Base-by-base conservation (phyloP, 2,329 filamentous ascomycete genomes). In the Chrysoporthe puriensis region DNA sequence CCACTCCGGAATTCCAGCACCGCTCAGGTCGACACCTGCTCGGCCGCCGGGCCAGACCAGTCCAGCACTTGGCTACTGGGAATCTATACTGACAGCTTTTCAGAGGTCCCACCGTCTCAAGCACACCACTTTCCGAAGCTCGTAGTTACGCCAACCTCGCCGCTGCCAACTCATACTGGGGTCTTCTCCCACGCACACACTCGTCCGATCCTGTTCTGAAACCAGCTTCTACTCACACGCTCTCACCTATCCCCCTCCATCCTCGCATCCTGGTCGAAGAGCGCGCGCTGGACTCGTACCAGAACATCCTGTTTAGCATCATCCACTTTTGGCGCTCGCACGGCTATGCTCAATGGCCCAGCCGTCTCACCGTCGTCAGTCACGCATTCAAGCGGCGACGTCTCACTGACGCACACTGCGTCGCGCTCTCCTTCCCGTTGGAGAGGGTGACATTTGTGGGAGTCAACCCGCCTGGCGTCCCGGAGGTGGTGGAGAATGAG, bases 301-400 rank as follows among this genome's bases (percentile, higher is more conserved):
- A 94, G 75, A 97, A 97, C 75, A 80, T 97, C 5, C 79, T 97
- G 18, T 94, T 94, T 76, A 91, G 90, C 14, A 81, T 97, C 2
- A 73, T 82, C 18, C 75, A 79, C 46, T 88, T 87, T 73, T 82
- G 90, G 70, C 81, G 83, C 3, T 46, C 52, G 9, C 63, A 57
- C 32, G 40, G 34, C 18, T 34, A 40, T 14, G 87, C 85, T 68
- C 79, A 80, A 70, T 93, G 89, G 83, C 90, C 91, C 0, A 62
- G 64, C 1, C 79, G 77, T 5, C 74, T 93, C 18, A 91, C 87
- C 21, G 81, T 93, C 26, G 81, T 93, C 52, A 90, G 88, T 71
- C 90, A 93, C 74, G 86, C 79, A 6, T 94, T 94, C 78, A 94
- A 94, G 77, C 80, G 82, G 18, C 75, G 78, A 9, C 83, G 91